Evolutionary conservation across 371 early-diverging fungal species (phyloP).

Genomic region (Mortierella sp.): DNA sequence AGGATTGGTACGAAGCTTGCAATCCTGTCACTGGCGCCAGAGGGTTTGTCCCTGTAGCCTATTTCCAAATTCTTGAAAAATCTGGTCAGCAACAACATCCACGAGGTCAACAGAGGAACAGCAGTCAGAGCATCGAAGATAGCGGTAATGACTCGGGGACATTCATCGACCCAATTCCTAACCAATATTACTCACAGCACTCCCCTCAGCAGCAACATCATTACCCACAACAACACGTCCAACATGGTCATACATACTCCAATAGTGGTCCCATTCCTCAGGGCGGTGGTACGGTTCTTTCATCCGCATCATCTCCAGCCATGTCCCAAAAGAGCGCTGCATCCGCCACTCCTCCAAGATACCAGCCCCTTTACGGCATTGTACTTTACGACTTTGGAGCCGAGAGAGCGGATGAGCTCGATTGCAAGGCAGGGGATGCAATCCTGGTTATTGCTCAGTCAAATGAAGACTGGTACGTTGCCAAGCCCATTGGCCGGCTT

Average conservation of each 20-base stretch:
- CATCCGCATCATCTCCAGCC: slow-evolving; percentile 13
- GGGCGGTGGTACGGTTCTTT: background rate
- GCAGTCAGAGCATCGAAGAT: slow-evolving; percentile 44
- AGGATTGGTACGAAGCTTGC: slow-evolving; percentile 85
- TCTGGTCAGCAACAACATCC: slow-evolving; percentile 5
- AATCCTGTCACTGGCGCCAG: slow-evolving; percentile 84
- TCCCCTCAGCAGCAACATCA: slow-evolving; percentile 23
- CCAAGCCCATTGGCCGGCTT: slow-evolving; percentile 75
- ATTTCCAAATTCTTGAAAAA: slow-evolving; percentile 72
- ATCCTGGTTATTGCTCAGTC: slow-evolving; percentile 85
- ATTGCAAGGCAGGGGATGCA: slow-evolving; percentile 19
- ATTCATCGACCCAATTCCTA: slow-evolving; percentile 32
- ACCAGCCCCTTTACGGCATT: slow-evolving; percentile 73
- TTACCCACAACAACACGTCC: slow-evolving; percentile 22
- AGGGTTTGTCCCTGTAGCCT: slow-evolving; percentile 85
- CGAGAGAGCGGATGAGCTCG: slow-evolving; percentile 77
- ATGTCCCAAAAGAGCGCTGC: slow-evolving; percentile 19
- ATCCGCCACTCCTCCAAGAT: slow-evolving; percentile 41
- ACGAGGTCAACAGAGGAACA: slow-evolving; percentile 25
- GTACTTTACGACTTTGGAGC: slow-evolving; percentile 86
- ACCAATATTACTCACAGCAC: slow-evolving; percentile 18
- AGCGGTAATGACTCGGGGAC: slow-evolving; percentile 48
- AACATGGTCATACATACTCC: slow-evolving; percentile 23
- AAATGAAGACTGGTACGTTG: slow-evolving; percentile 87
- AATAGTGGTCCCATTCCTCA: slow-evolving; percentile 8